phyloP scores from a whole-genome alignment of 441 rosid species.

The Mallotus japonicus region DNA sequence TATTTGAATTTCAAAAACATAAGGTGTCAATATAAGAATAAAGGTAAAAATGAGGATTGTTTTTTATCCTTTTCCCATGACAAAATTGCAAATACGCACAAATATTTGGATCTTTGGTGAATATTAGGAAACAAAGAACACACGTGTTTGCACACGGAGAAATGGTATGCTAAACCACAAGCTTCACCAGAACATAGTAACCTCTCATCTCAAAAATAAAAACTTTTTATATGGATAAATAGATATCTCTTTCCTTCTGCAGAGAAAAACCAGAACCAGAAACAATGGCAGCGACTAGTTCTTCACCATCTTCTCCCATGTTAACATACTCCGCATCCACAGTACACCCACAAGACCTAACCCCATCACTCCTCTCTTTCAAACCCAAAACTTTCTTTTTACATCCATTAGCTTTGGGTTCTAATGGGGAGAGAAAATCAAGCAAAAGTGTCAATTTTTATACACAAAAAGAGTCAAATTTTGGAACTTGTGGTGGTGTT shows the following conservation, averaged over 20 bases:
- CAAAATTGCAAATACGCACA: too few species aligned
- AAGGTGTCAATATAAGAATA: too few species aligned
- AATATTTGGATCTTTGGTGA: too few species aligned
- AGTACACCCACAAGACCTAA: constrained; percentile 48
- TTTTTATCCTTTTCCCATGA: too few species aligned
- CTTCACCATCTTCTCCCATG: constrained; percentile 24
- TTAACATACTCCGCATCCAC: constrained; percentile 49
- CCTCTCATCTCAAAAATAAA: neutral
- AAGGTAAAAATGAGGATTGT: too few species aligned
- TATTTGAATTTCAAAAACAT: too few species aligned
- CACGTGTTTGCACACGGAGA: neutral
- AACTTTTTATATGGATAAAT: neutral
- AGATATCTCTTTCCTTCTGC: neutral
- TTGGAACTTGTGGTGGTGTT: constrained; percentile 32
- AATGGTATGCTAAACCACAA: neutral
- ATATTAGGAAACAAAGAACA: too few species aligned
- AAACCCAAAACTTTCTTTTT: constrained; percentile 42
- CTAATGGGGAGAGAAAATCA: constrained; percentile 18
- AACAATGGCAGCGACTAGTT: neutral
- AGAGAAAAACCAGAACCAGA: neutral
- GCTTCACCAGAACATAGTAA: neutral
- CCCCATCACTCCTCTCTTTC: constrained; percentile 51
- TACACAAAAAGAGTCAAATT: constrained; percentile 28
- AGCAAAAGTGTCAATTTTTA: constrained; percentile 29
- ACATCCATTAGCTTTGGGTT: constrained; percentile 39